Evolutionary conservation across 768 basidiomycete species (phyloP).

Genomic region (Boletus reticuloceps): DNA sequence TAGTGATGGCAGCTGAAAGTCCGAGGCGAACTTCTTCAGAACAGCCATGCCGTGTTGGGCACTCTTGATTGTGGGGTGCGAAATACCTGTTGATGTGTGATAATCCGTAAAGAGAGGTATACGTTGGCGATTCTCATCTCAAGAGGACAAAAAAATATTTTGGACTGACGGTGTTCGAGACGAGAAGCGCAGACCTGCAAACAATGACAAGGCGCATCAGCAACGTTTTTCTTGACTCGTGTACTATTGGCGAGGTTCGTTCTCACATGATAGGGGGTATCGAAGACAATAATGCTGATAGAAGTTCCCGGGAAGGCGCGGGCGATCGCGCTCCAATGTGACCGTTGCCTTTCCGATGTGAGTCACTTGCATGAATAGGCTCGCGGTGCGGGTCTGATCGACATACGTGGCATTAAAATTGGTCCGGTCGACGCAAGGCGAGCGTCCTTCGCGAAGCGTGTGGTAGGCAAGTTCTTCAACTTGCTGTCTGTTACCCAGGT

Average conservation of each 20-base stretch:
- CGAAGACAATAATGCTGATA: conserved; percentile 75
- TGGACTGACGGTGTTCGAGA: conserved; percentile 53
- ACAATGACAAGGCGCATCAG: conserved; percentile 16
- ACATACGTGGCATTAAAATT: conserved; percentile 69
- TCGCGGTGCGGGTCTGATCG: not conserved
- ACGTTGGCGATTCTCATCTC: conserved; percentile 8
- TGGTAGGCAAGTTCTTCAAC: conserved; percentile 61
- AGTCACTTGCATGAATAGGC: not conserved
- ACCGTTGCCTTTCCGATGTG: conserved; percentile 53
- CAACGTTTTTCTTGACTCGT: conserved; percentile 4
- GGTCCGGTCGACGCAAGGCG: conserved; percentile 78
- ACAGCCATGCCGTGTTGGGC: conserved; percentile 56
- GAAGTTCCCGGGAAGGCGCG: conserved; percentile 58
- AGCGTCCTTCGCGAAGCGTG: conserved; percentile 54
- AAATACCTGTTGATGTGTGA: conserved; percentile 46
- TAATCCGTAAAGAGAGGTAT: conserved; percentile 1
- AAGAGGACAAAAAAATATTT: conserved; percentile 1
- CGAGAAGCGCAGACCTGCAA: conserved; percentile 62
- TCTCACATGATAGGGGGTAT: conserved; percentile 72
- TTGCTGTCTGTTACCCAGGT: conserved; percentile 62
- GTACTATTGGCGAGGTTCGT: conserved; percentile 4
- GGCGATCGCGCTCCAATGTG: conserved; percentile 74
- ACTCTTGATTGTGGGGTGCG: conserved; percentile 74
- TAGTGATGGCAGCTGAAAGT: conserved; percentile 53
- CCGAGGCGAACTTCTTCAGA: conserved; percentile 62